These are phyloP conservation scores for Coelastrella sp. DNA, from an alignment of 139 green algal genomes.

Conservation along the genomic window DNA sequence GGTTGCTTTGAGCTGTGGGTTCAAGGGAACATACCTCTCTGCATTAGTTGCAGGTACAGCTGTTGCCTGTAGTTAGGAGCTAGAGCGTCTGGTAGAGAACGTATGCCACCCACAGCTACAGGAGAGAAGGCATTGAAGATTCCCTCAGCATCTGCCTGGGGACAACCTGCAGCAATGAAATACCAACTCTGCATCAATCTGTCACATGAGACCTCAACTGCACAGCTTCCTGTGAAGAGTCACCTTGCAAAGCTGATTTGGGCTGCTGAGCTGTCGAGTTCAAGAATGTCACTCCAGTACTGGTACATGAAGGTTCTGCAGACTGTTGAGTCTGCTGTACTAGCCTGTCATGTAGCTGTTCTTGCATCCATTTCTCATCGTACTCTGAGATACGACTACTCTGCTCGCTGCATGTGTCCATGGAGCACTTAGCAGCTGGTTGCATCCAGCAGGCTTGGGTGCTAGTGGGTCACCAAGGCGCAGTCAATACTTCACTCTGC, in stretches of 20 bases:
- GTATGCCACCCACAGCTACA: conserved; percentile 22
- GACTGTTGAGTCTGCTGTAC: background rate
- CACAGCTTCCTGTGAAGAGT: background rate
- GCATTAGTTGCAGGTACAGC: conserved; percentile 13
- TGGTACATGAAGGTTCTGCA: background rate
- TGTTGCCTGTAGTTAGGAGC: conserved; percentile 26
- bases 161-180: background rate
- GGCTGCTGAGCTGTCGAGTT: conserved; percentile 3
- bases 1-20: too few relatives aligned
- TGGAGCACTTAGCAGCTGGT: background rate
- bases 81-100: conserved; percentile 33
- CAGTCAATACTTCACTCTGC: too few relatives aligned
- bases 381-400: background rate
- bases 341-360: background rate
- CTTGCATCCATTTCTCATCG: background rate
- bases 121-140: conserved; percentile 24
- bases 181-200: background rate
- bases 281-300: background rate
- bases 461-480: background rate
- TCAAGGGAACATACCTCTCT: background rate
- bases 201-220: background rate
- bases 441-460: background rate
- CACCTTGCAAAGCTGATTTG: conserved; percentile 13
- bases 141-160: conserved; percentile 15
- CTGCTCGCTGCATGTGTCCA: background rate